Evolutionary conservation across 2,329 filamentous ascomycete genomes (phyloP).

Genomic region (Fusarium circinatum): DNA sequence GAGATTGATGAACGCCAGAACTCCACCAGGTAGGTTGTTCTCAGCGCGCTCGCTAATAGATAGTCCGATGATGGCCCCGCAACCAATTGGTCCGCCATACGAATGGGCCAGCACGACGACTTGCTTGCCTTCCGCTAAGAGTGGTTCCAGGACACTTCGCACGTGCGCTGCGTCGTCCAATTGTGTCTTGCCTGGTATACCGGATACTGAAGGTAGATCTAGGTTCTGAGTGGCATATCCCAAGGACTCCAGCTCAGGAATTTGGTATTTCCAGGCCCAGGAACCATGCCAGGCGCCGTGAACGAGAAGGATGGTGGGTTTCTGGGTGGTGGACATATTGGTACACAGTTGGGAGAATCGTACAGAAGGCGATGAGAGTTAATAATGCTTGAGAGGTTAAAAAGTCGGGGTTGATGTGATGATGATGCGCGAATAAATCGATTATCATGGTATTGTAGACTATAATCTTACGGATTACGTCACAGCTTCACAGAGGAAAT

Average conservation of each 20-base stretch:
- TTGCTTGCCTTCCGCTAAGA: neutral
- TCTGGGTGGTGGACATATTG: neutral
- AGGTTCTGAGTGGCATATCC: neutral
- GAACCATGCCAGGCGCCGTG: conserved; percentile 2
- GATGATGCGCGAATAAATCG: neutral
- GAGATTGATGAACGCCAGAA: neutral
- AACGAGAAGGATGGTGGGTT: neutral
- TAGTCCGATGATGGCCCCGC: neutral
- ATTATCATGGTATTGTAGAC: neutral
- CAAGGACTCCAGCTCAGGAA: neutral
- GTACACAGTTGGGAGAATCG: rapidly evolving
- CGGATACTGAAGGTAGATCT: neutral
- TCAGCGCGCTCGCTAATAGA: neutral
- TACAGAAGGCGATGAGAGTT: rapidly evolving
- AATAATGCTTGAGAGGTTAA: rapidly evolving
- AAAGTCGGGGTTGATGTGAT: neutral
- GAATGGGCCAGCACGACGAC: neutral
- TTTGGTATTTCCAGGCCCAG: neutral
- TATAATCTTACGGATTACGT: neutral
- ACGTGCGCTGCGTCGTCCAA: neutral
- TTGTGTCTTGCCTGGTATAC: neutral
- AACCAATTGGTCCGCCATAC: neutral
- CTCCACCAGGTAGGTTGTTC: neutral
- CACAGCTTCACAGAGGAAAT: neutral
- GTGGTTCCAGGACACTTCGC: neutral